Evolutionary conservation across 2,329 filamentous ascomycete species (phyloP).

Genomic region (Fusarium incarnatum): DNA sequence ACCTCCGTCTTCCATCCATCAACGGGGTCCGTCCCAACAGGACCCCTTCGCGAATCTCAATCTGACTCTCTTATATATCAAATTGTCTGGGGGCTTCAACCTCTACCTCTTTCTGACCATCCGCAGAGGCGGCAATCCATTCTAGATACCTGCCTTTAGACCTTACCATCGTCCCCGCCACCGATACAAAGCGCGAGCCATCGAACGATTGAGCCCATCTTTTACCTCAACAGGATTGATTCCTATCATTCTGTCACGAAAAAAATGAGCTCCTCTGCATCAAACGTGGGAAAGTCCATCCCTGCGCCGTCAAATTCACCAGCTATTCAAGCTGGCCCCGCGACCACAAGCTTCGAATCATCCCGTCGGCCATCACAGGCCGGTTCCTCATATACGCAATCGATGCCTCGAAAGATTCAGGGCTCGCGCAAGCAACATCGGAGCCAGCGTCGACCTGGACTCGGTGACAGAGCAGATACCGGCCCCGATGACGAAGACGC

Average conservation of each 20-base stretch:
- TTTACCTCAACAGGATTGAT: constrained; percentile 7
- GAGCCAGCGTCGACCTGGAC: constrained; percentile 76
- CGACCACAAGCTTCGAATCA: constrained; percentile 62
- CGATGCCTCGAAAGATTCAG: constrained; percentile 79
- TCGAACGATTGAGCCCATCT: constrained; percentile 22
- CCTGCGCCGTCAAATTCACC: constrained; percentile 57
- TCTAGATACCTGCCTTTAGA: constrained; percentile 4
- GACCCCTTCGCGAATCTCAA: constrained; percentile 47
- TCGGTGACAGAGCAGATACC: constrained; percentile 51
- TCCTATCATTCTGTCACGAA: background rate
- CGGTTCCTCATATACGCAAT: constrained; percentile 46
- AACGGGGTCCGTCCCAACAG: constrained; percentile 53
- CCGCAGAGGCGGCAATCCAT: background rate
- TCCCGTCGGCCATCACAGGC: constrained; percentile 61
- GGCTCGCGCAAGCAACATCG: constrained; percentile 84
- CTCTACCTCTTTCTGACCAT: constrained; percentile 9
- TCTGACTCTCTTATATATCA: constrained; percentile 23
- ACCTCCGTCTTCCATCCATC: constrained; percentile 47
- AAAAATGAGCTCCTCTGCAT: constrained; percentile 52
- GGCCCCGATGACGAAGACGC: constrained; percentile 81
- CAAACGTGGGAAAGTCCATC: constrained; percentile 63
- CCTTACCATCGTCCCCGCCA: constrained; percentile 10
- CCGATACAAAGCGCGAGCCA: constrained; percentile 5
- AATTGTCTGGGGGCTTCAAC: constrained; percentile 9
- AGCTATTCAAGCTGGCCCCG: constrained; percentile 55